These are phyloP conservation scores for Pharus latifolius DNA, from an alignment of 176 grass and related monocot genomes.

Conservation along the genomic window DNA sequence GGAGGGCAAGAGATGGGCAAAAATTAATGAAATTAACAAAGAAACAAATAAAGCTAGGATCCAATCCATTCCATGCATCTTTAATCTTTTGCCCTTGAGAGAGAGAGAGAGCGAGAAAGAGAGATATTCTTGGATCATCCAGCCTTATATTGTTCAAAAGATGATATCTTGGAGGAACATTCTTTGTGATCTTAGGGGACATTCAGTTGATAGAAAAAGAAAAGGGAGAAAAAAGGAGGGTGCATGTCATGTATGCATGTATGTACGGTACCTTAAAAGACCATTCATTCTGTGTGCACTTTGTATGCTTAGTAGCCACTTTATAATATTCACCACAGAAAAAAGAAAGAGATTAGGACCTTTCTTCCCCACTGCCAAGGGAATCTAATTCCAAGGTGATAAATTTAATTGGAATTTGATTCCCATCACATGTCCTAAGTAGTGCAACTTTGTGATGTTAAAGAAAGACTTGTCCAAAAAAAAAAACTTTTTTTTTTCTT, in stretches of 20 bases:
- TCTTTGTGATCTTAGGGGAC: conserved; percentile 35
- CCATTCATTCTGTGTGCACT: conserved; percentile 66
- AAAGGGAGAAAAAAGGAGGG: conserved; percentile 25
- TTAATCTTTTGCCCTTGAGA: conserved; percentile 19
- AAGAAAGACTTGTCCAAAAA: conserved; percentile 45
- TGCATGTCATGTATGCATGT: no score
- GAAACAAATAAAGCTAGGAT: no score
- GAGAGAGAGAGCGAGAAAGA: background rate
- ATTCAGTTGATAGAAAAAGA: conserved; percentile 68
- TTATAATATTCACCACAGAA: conserved; percentile 68
- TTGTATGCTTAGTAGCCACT: conserved; percentile 66
- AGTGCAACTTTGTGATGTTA: conserved; percentile 4
- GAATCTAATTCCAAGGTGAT: conserved; percentile 40
- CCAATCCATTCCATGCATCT: conserved; percentile 20
- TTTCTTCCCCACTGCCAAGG: conserved; percentile 33
- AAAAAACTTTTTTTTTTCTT: background rate
- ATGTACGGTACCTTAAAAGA: conserved; percentile 46
- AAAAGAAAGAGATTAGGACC: conserved; percentile 65
- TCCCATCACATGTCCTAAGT: conserved; percentile 1
- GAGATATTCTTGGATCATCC: conserved; percentile 65
- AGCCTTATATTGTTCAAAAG: conserved; percentile 33
- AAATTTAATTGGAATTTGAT: conserved; percentile 12
- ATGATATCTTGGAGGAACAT: conserved; percentile 39
- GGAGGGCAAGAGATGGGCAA: no score
- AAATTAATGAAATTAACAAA: no score